A percentile compares a stretch with the other conserved stretches of the same genome.
Conservation (phyloP, 257 asterid species). For the Forsythia viridissima region DNA sequence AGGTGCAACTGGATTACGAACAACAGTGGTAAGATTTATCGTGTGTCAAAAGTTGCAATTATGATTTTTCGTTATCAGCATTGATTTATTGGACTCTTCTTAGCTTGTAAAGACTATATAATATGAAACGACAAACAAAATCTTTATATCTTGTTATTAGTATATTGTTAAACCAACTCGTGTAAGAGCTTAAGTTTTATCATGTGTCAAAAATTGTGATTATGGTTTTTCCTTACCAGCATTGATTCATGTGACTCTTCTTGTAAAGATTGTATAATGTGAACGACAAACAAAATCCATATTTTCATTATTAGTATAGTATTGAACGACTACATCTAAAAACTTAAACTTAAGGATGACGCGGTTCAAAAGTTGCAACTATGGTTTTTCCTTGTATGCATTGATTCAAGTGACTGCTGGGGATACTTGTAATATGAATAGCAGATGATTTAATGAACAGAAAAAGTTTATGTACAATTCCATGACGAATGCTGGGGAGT, state of each 20-base stretch:
- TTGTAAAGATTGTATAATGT: background rate
- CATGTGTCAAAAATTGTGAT: background rate
- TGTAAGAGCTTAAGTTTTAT: background rate
- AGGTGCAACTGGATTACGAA: conserved; percentile 89
- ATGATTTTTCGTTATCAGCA: too few relatives aligned
- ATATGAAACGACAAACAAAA: background rate
- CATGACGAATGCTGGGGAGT: conserved; percentile 99
- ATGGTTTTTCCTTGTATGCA: background rate
- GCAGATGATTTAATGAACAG: conserved; percentile 35
- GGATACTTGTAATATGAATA: background rate
- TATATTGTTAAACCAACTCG: background rate
- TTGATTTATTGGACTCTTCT: background rate
- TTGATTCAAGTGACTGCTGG: background rate
- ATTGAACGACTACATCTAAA: background rate
- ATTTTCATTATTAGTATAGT: too few relatives aligned
- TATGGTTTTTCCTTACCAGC: background rate
- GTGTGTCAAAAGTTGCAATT: background rate
- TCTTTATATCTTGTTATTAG: background rate
- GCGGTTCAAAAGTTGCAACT: background rate
- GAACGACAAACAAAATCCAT: background rate
- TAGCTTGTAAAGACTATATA: background rate
- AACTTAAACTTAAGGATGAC: background rate
- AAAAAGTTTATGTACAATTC: conserved; percentile 72
- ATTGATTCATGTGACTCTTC: background rate
- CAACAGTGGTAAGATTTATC: conserved; percentile 59